Conservation (phyloP, 106 monocot species). For the Hemerocallis citrina region DNA sequence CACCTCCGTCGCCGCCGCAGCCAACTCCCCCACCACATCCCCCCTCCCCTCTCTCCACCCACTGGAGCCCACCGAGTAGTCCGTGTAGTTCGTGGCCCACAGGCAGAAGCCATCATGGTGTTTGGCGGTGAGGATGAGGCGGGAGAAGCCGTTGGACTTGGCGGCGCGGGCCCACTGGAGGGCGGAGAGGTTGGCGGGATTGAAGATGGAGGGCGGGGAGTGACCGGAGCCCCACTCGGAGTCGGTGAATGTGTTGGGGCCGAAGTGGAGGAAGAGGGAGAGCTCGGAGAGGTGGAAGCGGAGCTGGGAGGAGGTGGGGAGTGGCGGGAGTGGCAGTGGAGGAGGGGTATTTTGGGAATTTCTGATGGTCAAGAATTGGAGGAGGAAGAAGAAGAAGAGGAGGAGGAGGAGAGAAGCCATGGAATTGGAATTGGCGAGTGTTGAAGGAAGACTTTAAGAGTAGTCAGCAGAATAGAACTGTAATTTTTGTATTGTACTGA, state of each 20-base stretch:
- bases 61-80: constrained; percentile 68
- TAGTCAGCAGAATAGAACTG: too few relatives aligned
- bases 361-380: neutral
- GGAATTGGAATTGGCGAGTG: too few relatives aligned
- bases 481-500: too few relatives aligned
- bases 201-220: constrained; percentile 53
- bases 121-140: constrained; percentile 79
- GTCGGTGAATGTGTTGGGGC: constrained; percentile 95
- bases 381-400: neutral
- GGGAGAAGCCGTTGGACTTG: constrained; percentile 41
- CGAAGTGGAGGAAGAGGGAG: constrained; percentile 97
- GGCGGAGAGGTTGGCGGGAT: constrained; percentile 52
- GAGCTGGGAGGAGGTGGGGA: constrained; percentile 71
- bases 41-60: constrained; percentile 58
- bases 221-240: constrained; percentile 85
- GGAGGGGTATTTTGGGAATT: constrained; percentile 28
- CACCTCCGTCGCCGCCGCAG: constrained; percentile 43
- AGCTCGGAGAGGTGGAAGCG: constrained; percentile 77
- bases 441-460: too few relatives aligned
- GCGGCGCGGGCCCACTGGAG: constrained; percentile 72
- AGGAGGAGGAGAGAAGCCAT: constrained; percentile 1
- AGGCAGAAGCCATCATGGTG: constrained; percentile 99
- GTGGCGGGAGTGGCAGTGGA: constrained; percentile 70
- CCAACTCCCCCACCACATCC: constrained; percentile 77
- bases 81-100: constrained; percentile 83